These are phyloP conservation scores for Phytopythium vexans DNA, from an alignment of 352 stramenopile genomes.

Conservation along the genomic window DNA sequence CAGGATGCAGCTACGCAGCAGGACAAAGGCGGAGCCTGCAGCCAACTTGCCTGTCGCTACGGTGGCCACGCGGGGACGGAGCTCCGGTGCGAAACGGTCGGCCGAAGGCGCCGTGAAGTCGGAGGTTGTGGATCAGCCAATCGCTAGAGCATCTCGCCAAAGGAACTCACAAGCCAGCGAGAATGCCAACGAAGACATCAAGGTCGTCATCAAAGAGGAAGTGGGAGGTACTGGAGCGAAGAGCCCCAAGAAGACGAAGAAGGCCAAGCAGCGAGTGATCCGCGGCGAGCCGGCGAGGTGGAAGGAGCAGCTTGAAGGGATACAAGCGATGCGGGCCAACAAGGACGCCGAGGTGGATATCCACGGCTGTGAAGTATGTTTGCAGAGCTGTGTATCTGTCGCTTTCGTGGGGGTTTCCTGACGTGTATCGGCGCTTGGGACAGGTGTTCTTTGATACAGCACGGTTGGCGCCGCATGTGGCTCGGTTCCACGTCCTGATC, in stretches of 20 bases:
- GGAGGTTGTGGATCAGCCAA: conserved; percentile 4
- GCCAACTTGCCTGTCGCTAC: too few relatives aligned
- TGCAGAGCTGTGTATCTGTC: not conserved
- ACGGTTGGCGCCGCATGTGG: conserved; percentile 33
- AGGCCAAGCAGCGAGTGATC: conserved; percentile 19
- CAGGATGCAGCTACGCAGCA: conserved; percentile 35
- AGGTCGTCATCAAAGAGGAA: conserved; percentile 19
- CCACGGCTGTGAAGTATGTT: conserved; percentile 55
- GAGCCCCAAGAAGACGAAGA: conserved; percentile 17
- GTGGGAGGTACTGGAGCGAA: conserved; percentile 5
- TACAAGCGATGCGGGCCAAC: conserved; percentile 63
- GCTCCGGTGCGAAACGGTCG: too few relatives aligned
- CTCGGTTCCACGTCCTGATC: conserved; percentile 93
- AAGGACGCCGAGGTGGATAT: conserved; percentile 71
- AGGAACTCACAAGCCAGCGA: conserved; percentile 5
- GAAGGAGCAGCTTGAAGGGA: conserved; percentile 54
- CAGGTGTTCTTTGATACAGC: conserved; percentile 40
- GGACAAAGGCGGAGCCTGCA: conserved; percentile 6
- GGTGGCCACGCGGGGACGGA: too few relatives aligned
- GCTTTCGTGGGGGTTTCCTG: not conserved
- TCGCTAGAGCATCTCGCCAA: not conserved
- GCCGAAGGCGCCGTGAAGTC: not conserved
- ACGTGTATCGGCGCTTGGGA: not conserved
- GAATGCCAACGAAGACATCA: conserved; percentile 1
- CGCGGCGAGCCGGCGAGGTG: conserved; percentile 38